phyloP scores from a whole-genome alignment of 352 stramenopile species.

The Albugo candida region DNA sequence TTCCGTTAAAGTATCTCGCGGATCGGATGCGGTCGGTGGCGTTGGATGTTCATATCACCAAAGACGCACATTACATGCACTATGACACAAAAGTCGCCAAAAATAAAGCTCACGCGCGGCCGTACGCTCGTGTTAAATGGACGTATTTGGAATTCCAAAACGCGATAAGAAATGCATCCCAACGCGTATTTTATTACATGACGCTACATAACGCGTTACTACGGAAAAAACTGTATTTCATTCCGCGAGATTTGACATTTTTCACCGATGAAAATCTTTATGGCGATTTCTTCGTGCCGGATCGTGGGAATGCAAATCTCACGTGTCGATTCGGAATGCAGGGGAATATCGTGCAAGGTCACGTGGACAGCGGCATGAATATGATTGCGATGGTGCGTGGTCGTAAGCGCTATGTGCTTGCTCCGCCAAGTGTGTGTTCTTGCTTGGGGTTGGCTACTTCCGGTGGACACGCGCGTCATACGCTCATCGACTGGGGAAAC shows the following conservation, averaged over 20 bases:
- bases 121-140: conserved; percentile 32
- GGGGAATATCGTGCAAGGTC: conserved; percentile 83
- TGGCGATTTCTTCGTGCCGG: conserved; percentile 32
- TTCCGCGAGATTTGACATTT: conserved; percentile 31
- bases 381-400: conserved; percentile 84
- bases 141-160: conserved; percentile 39
- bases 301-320: conserved; percentile 12
- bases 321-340: conserved; percentile 80
- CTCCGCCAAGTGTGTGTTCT: conserved; percentile 71
- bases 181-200: neutral
- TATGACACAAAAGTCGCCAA: conserved; percentile 30
- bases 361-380: conserved; percentile 88
- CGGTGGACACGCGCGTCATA: conserved; percentile 78
- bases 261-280: conserved; percentile 37
- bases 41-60: conserved; percentile 44
- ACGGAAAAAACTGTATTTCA: conserved; percentile 42
- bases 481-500: conserved; percentile 82
- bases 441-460: conserved; percentile 54
- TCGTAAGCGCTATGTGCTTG: conserved; percentile 83
- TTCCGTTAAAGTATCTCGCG: conserved; percentile 20
- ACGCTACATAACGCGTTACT: too few species aligned
- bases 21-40: conserved; percentile 17
- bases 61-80: conserved; percentile 92
- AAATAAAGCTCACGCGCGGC: conserved; percentile 12
- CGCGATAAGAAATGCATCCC: conserved; percentile 5